phyloP scores from a whole-genome alignment of 495 filamentous ascomycete genomes.

The Monascus purpureus region DNA sequence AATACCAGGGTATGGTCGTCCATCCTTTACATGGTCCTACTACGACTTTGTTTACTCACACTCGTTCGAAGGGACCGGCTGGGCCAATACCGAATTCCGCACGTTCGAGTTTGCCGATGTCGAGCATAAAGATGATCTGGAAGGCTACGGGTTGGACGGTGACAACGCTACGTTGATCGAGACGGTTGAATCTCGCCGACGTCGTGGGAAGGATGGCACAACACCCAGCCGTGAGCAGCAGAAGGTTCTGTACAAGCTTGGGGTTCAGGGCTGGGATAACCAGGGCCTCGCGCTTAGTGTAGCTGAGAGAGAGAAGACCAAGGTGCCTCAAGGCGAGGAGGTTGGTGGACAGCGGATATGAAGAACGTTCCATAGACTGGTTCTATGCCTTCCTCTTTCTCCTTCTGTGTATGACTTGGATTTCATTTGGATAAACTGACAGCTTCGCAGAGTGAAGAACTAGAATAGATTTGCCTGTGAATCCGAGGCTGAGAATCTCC shows the following conservation, averaged over 20 bases:
- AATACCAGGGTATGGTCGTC: slow-evolving; percentile 42
- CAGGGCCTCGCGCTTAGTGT: slow-evolving; percentile 30
- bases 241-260: slow-evolving; percentile 23
- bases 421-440: too few relatives aligned
- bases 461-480: too few relatives aligned
- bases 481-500: too few relatives aligned
- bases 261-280: slow-evolving; percentile 29
- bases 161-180: slow-evolving; percentile 49
- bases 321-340: slow-evolving; percentile 22
- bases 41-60: too few relatives aligned
- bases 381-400: slow-evolving; percentile 1
- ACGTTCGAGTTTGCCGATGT: slow-evolving; percentile 52
- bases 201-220: slow-evolving; percentile 34
- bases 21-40: too few relatives aligned
- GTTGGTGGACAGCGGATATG: slow-evolving; percentile 18
- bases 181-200: slow-evolving; percentile 43
- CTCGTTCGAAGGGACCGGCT: slow-evolving; percentile 49
- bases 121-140: slow-evolving; percentile 21
- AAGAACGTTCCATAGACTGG: slow-evolving; percentile 2
- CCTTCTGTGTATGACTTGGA: background rate
- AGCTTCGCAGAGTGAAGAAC: too few relatives aligned
- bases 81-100: slow-evolving; percentile 73
- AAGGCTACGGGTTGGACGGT: slow-evolving; percentile 25
- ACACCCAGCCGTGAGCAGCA: slow-evolving; percentile 24
- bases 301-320: slow-evolving; percentile 24